A percentile compares a stretch with the other conserved stretches of the same genome.
Evolutionary conservation across 768 basidiomycete genomes (phyloP).

Genomic region (Boletus rex-veris): DNA sequence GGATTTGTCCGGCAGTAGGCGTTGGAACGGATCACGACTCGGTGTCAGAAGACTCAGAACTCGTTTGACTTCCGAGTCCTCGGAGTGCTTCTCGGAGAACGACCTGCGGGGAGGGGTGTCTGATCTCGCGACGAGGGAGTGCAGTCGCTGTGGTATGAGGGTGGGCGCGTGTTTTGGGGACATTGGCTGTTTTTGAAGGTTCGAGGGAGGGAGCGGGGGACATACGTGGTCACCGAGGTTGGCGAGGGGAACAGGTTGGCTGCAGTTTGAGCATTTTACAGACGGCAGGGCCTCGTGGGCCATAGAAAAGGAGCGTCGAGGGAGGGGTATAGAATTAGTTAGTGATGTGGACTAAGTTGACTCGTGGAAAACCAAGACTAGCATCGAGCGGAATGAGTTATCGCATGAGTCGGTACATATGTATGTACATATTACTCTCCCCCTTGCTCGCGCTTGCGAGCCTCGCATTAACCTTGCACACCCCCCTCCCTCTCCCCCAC

Average conservation of each 20-base stretch:
- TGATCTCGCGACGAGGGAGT: constrained; percentile 39
- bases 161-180: constrained; percentile 41
- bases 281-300: constrained; percentile 62
- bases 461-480: too few relatives aligned
- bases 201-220: constrained; percentile 35
- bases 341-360: constrained; percentile 8
- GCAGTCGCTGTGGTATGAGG: constrained; percentile 50
- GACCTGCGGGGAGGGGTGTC: constrained; percentile 6
- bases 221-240: constrained; percentile 81
- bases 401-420: neutral
- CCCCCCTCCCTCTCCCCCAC: constrained; percentile 2
- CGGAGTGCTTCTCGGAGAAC: constrained; percentile 7
- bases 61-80: neutral
- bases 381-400: constrained; percentile 2
- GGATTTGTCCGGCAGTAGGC: constrained; percentile 24
- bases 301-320: constrained; percentile 25
- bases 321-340: constrained; percentile 26
- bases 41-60: constrained; percentile 1
- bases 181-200: constrained; percentile 31
- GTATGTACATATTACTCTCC: constrained; percentile 17
- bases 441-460: neutral
- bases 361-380: neutral
- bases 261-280: constrained; percentile 83
- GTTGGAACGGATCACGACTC: constrained; percentile 27
- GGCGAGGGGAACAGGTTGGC: constrained; percentile 62